Percentiles rank a stretch among this genome's conserved stretches.
These are phyloP conservation scores for Andrographis paniculata DNA, from an alignment of 305 asterid genomes.

Conservation along the genomic window DNA sequence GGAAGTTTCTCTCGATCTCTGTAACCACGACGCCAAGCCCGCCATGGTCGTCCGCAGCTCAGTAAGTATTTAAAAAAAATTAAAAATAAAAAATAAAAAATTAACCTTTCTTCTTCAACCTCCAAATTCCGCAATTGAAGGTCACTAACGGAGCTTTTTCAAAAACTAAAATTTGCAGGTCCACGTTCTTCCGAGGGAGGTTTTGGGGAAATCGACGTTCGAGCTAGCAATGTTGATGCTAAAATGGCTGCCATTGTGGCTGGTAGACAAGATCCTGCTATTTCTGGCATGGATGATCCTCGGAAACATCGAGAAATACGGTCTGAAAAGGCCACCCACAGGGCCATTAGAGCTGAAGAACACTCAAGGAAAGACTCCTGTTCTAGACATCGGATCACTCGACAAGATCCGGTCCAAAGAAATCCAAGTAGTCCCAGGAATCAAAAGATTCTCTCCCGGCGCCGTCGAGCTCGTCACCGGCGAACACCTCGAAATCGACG, in stretches of 20 bases:
- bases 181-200: conserved; percentile 79
- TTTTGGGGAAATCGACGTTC: conserved; percentile 64
- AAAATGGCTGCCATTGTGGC: conserved; percentile 73
- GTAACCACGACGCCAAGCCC: conserved; percentile 60
- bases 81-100: not conserved
- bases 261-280: conserved; percentile 66
- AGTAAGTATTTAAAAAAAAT: conserved; percentile 28
- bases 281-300: conserved; percentile 63
- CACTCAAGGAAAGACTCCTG: conserved; percentile 75
- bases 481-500: conserved; percentile 34
- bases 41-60: conserved; percentile 79
- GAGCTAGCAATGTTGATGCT: conserved; percentile 58
- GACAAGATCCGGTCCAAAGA: conserved; percentile 55
- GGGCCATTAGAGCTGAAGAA: conserved; percentile 79
- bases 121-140: not conserved
- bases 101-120: conserved; percentile 7
- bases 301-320: conserved; percentile 60
- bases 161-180: conserved; percentile 32
- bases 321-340: conserved; percentile 48
- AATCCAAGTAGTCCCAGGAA: conserved; percentile 50
- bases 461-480: conserved; percentile 51
- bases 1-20: conserved; percentile 90
- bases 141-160: too few relatives aligned
- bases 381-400: conserved; percentile 75
- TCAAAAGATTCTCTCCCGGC: conserved; percentile 36